Evolutionary conservation across 805 yeast genomes (phyloP).

Genomic region (Ogataea zsoltii): DNA sequence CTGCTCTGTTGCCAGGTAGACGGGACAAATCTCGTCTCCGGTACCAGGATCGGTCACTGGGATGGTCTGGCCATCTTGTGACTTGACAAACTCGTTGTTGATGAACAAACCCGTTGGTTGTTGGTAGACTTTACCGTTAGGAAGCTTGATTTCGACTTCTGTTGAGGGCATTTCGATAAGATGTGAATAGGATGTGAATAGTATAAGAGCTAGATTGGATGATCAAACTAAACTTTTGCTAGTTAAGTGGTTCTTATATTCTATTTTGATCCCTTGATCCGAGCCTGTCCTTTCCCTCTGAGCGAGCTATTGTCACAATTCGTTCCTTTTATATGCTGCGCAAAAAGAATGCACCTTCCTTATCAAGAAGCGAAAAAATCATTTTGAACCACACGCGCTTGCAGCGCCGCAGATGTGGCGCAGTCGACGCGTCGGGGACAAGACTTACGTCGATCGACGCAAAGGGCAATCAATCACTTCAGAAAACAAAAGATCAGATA

Average conservation of each 20-base stretch:
- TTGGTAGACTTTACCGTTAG: constrained; percentile 55
- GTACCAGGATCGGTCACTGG: constrained; percentile 58
- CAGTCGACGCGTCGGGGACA: background rate
- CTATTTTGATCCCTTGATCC: too few species aligned
- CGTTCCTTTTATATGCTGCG: background rate
- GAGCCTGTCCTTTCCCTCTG: background rate
- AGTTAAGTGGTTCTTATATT: too few species aligned
- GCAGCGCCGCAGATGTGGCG: background rate
- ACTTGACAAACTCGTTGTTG: constrained; percentile 71
- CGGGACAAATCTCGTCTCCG: constrained; percentile 50
- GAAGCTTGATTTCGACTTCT: constrained; percentile 32
- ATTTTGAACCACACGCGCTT: background rate
- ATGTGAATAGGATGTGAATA: background rate
- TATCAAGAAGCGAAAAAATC: constrained; percentile 1
- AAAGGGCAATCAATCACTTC: background rate
- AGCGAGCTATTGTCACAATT: background rate
- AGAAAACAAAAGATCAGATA: background rate
- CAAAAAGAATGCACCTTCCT: constrained; percentile 5
- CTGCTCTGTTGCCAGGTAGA: constrained; percentile 50
- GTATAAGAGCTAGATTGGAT: too few species aligned
- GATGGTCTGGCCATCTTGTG: constrained; percentile 54
- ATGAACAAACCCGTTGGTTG: constrained; percentile 88
- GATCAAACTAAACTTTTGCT: too few species aligned
- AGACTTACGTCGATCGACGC: too few species aligned
- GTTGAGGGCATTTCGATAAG: background rate